Conservation (phyloP, 345 rosid genomes). For the Turnera subulata region DNA sequence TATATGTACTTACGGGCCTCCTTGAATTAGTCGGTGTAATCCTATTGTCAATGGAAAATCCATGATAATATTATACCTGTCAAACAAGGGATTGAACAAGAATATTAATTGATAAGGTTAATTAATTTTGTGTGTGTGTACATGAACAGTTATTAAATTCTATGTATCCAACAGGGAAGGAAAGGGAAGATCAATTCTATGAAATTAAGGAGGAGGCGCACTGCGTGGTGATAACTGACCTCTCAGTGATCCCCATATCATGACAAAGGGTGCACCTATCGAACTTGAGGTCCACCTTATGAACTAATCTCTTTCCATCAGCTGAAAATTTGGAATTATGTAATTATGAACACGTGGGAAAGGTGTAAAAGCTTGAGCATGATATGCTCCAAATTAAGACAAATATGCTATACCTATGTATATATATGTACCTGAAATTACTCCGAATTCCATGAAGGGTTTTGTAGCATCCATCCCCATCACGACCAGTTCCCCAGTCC, state of each 20-base stretch:
- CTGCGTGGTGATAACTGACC: conserved; percentile 18
- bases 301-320: conserved; percentile 19
- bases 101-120: too few species aligned
- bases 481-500: conserved; percentile 37
- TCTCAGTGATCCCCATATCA: conserved; percentile 36
- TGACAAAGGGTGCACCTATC: conserved; percentile 27
- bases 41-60: conserved; percentile 39
- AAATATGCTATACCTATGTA: too few species aligned
- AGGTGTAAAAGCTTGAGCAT: too few species aligned
- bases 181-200: too few species aligned
- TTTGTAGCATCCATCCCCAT: conserved; percentile 33
- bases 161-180: too few species aligned
- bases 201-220: too few species aligned
- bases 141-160: too few species aligned
- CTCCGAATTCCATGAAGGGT: conserved; percentile 38
- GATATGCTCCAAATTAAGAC: too few species aligned
- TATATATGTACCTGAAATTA: conserved; percentile 35
- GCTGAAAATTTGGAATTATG: conserved; percentile 6
- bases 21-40: conserved; percentile 31
- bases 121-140: too few species aligned
- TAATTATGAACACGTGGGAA: too few species aligned
- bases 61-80: conserved; percentile 43
- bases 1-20: conserved; percentile 49
- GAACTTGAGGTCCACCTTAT: conserved; percentile 21
- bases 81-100: too few species aligned